Base-by-base conservation (phyloP, 768 basidiomycete species). In the Mycena sanguinolenta region DNA sequence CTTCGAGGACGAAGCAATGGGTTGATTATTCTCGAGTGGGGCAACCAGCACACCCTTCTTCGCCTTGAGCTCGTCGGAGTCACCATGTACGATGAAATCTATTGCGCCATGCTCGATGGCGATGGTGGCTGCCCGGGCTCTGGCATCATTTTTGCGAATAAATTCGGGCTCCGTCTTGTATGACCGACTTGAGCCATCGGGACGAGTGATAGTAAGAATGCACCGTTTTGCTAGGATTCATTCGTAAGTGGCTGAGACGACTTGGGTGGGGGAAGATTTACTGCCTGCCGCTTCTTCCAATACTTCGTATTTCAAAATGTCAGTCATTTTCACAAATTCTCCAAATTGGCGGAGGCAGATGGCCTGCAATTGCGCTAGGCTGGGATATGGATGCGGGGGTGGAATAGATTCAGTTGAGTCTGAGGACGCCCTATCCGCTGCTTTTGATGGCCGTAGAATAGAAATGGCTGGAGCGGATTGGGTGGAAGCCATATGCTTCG, bases 41-140 rank as follows among this genome's bases (percentile, higher is more conserved):
- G 76, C 80, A 52, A 81, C 79, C 8, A 82, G 76, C 7, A 79
- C 75, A 9, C 79, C 80, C 44, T 84, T 82, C 52, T 78, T 81
- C 32, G 77, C 77, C 39, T 80, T 78, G 32, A 77, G 42, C 9
- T 73, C 74, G 42, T 84, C 81, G 2, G 80, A 77, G n/a, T 86
- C 85, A 4, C 87, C 87, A 2, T 78, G 74, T 9, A 77, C 61
- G 55, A 92, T 87, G 73, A 92, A 92, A 23, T 90, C 86, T 36
- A 92, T 75, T 1, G 86, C 91, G 23, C 89, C 90, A 82, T 87
- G 85, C 9, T 89, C 83, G 27, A 92, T 79, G 5, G 91, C 91
- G 19, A 88, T 77, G 19, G 76, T 80, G 0, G 89, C 89, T 0
- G 82, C 90, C 53, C 84, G 84, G 0, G 78, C 79, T 67, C 88